Base-by-base conservation (phyloP, 2,329 filamentous ascomycete species). In the Aspergillus carbonarius region DNA sequence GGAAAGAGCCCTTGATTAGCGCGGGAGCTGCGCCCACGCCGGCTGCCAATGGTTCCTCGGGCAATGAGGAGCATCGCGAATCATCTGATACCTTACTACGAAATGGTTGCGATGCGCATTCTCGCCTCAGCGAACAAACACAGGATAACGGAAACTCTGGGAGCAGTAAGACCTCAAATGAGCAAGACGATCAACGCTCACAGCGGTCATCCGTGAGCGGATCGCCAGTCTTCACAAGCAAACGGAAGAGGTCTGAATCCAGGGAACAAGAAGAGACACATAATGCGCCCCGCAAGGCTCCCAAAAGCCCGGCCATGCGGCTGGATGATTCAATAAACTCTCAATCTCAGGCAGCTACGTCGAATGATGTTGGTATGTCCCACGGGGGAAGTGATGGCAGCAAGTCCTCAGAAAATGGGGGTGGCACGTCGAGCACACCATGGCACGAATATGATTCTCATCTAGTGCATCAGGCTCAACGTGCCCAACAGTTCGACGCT, bases 221-320 rank as follows among this genome's bases (percentile, higher is more conserved):
- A 44, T 47, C 63, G 13, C 55, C 59, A 39, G 50, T 57, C 17
- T 57, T 63, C 58, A 66, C 88, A 74, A 85, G 86, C 68, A 83
- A 82, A 64, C 74, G 82, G 58, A 93, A 92, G 74, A 84, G 90
- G 60, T 91, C 90, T 6, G 77, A 81, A 47, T 90, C 88, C 5
- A 73, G 79, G 37, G 87, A 87, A 57, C 73, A 69, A 40, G 66
- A 64, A 65, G 69, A 61, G 58, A 64, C 61, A 63, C 65, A 52
- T 70, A 75, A 55, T 73, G 67, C 34, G 60, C 65, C 53, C 69
- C 71, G 59, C 68, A 62, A 66, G 75, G 65, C 67, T 75, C 76
- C 71, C 50, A 70, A 60, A 66, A 77, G 66, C 68, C 77, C 76
- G 62, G 73, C 66, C 61, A 72, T 69, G 63, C 71, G 61, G 59